Evolutionary conservation across 768 basidiomycete species (phyloP).

Genomic region (Lentinula boryana): DNA sequence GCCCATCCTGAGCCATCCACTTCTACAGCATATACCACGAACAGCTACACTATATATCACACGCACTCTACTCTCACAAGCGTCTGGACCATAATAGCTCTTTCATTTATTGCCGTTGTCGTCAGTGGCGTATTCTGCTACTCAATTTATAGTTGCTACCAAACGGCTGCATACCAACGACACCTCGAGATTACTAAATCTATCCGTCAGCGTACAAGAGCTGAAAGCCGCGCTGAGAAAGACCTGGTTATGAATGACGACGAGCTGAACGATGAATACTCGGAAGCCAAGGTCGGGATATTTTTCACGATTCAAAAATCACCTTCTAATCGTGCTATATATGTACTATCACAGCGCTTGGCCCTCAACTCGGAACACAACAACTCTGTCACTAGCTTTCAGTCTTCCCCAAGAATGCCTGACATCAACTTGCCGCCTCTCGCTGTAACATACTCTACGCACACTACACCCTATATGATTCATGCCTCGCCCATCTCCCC

Average conservation of each 20-base stretch:
- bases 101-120: not conserved
- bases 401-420: not conserved
- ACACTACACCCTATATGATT: not conserved
- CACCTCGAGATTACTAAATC: not conserved
- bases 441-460: not conserved
- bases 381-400: not conserved
- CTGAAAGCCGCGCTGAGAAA: not conserved
- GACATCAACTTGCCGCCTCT: not conserved
- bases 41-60: not conserved
- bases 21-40: not conserved
- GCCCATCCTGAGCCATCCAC: not conserved
- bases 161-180: not conserved
- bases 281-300: not conserved
- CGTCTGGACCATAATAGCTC: not conserved
- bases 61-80: not conserved
- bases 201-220: not conserved
- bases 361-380: not conserved
- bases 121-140: not conserved
- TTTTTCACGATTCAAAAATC: not conserved
- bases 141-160: slow-evolving; percentile 1
- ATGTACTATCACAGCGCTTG: not conserved
- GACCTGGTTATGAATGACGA: not conserved
- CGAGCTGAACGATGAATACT: not conserved
- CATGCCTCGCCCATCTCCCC: not conserved
- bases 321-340: too few relatives aligned